Evolutionary conservation across 225 moss, liverwort and hornwort genomes (phyloP), one percentile per base, ranked within the genome.

Genomic region (Pseudoscleropodium purum): DNA sequence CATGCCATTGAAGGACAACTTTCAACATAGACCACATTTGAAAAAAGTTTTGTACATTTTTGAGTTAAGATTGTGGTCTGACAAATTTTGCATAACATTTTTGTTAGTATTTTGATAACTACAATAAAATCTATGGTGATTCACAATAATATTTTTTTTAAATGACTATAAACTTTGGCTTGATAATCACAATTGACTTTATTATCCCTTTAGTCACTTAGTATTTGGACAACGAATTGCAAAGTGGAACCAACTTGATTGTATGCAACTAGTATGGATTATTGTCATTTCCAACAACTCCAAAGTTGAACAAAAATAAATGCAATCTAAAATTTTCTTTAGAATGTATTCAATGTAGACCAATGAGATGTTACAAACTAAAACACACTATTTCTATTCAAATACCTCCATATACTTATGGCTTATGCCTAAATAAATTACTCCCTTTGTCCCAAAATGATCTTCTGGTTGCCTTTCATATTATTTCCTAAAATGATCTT

Each of bases 51-150:
- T 6, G 11, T 12, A 19, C 31, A 30, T 19, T 31, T 47, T 18
- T 1, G 2, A 75, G 0, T 47, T 11, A 47, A 49, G 7, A 7
- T 76, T 51, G 34, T 20, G 0, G 2, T 51, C 8, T 76, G 0
- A 1, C 2, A 76, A 51, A 20, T 7, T 33, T 51, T 76, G 2
- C 7, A 33, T 8, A 13, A 33, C 13, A 49, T 19, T 75, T 49
- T 49, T 12, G 4, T 75, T 33, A 59, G 6, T 59, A 20, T 76
- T 51, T 49, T 0, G 0, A 51, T 49, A 51, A 34, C 13, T 76
- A 33, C 51, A 76, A 51, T 20, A 33, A 51, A 49, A 33, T 20
- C 20, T 51, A 7, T 51, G 5, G 12, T 51, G 3, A 31, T 19
- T 75, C 7, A 13, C 3, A 51, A 13, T 0, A 20, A 0, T 2